Evolutionary conservation across 306 rosid genomes (phyloP).

Genomic region (peach (Prunus persica)): Prunus_persica_NCBIv2 NC_034009.1:46583501-46584000

Average conservation of each 20-base stretch:
- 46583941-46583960: conserved; percentile 26
- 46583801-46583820: conserved; percentile 68
- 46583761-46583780: conserved; percentile 45
- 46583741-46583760: not conserved
- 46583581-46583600: conserved; percentile 77
- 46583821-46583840: conserved; percentile 19
- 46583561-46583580: conserved; percentile 55
- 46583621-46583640: conserved; percentile 63
- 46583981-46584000: not conserved
- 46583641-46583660: conserved; percentile 45
- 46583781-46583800: conserved; percentile 92
- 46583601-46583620: conserved; percentile 64
- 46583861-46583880: not conserved
- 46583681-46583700: not conserved
- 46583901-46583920: conserved; percentile 16
- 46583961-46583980: not conserved
- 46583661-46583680: conserved; percentile 47
- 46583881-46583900: not conserved
- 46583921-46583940: conserved; percentile 18
- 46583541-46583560: conserved; percentile 36
- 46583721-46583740: not conserved
- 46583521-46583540: not conserved
- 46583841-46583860: conserved; percentile 8
- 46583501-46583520: not conserved
- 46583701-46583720: not conserved